Conservation (phyloP, 768 basidiomycete species). For the Boletales sp. region DNA sequence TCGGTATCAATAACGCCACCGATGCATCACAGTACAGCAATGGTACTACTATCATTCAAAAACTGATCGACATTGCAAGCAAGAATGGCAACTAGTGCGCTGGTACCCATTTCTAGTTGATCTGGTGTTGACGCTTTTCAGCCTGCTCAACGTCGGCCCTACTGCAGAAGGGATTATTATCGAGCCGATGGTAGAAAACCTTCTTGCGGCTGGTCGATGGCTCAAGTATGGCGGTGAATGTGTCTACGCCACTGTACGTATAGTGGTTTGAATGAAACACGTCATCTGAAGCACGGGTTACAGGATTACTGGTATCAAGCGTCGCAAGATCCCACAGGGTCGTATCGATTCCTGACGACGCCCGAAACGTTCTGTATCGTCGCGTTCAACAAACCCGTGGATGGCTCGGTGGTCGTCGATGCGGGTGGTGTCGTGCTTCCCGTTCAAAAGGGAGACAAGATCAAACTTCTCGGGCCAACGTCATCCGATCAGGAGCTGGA, state of each 20-base stretch:
- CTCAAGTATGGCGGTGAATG: constrained; percentile 47
- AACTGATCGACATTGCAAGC: constrained; percentile 53
- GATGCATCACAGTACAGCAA: constrained; percentile 44
- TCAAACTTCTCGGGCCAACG: constrained; percentile 39
- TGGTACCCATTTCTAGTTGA: neutral
- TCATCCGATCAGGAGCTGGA: constrained; percentile 4
- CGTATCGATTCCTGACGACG: constrained; percentile 47
- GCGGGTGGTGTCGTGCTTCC: constrained; percentile 37
- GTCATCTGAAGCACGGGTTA: neutral
- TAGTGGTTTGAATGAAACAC: neutral
- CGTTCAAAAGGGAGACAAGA: constrained; percentile 39
- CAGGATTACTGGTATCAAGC: constrained; percentile 49
- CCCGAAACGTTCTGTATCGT: constrained; percentile 50
- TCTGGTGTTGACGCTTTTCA: constrained; percentile 12
- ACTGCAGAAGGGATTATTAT: constrained; percentile 54
- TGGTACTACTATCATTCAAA: constrained; percentile 46
- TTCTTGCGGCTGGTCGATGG: constrained; percentile 52
- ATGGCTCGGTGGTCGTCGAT: constrained; percentile 34
- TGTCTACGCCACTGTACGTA: constrained; percentile 49
- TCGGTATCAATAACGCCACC: constrained; percentile 45
- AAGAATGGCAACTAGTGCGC: constrained; percentile 62
- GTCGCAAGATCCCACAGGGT: constrained; percentile 35
- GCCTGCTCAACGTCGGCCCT: constrained; percentile 52
- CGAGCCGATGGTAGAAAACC: constrained; percentile 42
- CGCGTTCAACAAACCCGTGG: constrained; percentile 36